These are phyloP conservation scores for Cryptosporidium andersoni DNA, from an alignment of 169 alveolate species.

Conservation along the genomic window DNA sequence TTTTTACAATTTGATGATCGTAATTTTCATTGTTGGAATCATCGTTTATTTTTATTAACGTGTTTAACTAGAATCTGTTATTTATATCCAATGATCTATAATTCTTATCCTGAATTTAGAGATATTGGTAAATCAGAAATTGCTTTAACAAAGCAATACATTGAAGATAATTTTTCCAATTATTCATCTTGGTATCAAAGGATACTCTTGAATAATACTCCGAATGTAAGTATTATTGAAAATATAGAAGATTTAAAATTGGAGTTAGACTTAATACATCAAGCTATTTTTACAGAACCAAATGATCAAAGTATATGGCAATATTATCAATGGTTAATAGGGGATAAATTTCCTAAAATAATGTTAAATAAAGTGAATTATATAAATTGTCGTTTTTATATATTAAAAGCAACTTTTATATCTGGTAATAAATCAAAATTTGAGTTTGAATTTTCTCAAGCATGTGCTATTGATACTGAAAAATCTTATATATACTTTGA, in stretches of 20 bases:
- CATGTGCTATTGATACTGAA: not conserved
- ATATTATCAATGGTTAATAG: conserved; percentile 69
- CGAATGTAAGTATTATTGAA: not conserved
- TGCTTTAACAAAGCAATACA: conserved; percentile 14
- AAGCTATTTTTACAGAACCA: conserved; percentile 74
- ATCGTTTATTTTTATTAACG: conserved; percentile 41
- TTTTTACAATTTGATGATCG: conserved; percentile 66
- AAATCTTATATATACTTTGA: conserved; percentile 2
- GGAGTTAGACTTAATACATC: conserved; percentile 39
- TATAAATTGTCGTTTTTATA: not conserved
- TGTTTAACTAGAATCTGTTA: not conserved
- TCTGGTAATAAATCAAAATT: not conserved
- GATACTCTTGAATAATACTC: conserved; percentile 17
- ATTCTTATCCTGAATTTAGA: conserved; percentile 11
- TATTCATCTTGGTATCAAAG: conserved; percentile 75
- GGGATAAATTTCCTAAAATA: conserved; percentile 9
- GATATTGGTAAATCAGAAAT: conserved; percentile 4
- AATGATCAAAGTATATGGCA: conserved; percentile 76
- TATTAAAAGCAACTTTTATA: not conserved
- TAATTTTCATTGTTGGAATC: conserved; percentile 73
- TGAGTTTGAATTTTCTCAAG: conserved; percentile 12
- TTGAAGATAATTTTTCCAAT: conserved; percentile 69
- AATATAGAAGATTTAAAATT: conserved; percentile 5
- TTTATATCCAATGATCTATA: not conserved
- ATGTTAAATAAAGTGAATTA: conserved; percentile 1